Evolutionary conservation across 1,284 basidiomycete species (phyloP), one percentile per base, ranked within the genome.

Genomic region (Moniliella sp.): DNA sequence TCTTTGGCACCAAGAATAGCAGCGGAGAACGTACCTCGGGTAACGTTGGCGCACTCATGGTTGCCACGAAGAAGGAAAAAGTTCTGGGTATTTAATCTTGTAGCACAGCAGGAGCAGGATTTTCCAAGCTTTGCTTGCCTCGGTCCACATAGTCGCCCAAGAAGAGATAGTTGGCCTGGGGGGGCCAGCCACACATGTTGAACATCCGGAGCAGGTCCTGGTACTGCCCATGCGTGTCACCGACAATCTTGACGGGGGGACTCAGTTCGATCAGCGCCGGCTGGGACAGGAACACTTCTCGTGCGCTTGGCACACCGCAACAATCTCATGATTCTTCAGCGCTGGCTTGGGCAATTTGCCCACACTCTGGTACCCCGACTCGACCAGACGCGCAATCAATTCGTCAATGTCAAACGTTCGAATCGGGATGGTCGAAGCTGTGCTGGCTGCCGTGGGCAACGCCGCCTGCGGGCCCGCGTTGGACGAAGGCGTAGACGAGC

Each of bases 171-270:
- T 99, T 99, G 43, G 86, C 78, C 7, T 77, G 72, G 3, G 91
- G 91, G 14, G 91, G 91, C 64, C 94, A 99, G 9, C 91, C 91
- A 55, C 91, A 94, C 86, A 94, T 94, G 64, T 97, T 91, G 58
- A 99, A 99, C 37, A 99, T 66, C 33, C 91, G 76, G 50, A 97
- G 88, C 53, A 99, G 73, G 67, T 99, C 91, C 38, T 81, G 83
- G 63, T 94, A 99, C 64, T 93, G 86, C 3, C 91, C 91, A 61
- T 99, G 91, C 3, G 94, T 86, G 63, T 99, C 91, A 17, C 91
- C 91, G 10, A 97, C 88, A 45, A 99, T 94, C 70, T 97, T 99
- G 51, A 97, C 91, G 8, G 91, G 88, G 4, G 91, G 91, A 14
- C 79, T 83, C 31, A 99, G 72, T 64, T 99, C 91, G 58, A 99